A percentile compares a stretch with the other conserved stretches of the same genome.
Evolutionary conservation across 257 asterid species (phyloP).

Genomic region (Solanum phureja): DNA sequence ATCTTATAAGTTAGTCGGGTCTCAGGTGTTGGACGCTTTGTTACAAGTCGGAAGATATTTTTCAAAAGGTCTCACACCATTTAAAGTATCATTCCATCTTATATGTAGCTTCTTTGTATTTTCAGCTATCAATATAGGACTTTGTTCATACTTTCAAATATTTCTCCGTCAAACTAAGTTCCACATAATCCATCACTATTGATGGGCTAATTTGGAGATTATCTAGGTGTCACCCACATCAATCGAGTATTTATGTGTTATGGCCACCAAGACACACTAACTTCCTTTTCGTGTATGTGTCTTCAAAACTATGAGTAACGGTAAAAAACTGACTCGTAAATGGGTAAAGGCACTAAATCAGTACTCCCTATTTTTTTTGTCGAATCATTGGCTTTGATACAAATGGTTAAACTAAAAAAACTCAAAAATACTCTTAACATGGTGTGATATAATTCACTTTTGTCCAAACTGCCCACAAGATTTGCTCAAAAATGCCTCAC

Average conservation of each 20-base stretch:
- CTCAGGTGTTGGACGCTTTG: background rate
- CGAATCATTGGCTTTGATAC: background rate
- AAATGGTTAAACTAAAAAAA: background rate
- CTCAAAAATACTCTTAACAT: background rate
- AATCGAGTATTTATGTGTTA: background rate
- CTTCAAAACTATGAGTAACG: background rate
- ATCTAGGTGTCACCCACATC: background rate
- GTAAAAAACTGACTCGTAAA: background rate
- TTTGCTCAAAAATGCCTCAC: background rate
- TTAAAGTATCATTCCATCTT: too few relatives aligned
- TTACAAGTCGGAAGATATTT: background rate
- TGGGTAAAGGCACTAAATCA: background rate
- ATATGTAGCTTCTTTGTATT: too few relatives aligned
- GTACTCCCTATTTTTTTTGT: background rate
- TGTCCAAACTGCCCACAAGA: background rate
- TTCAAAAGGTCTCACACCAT: too few relatives aligned
- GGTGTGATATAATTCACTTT: background rate
- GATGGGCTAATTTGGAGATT: background rate
- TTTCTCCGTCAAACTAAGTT: too few relatives aligned
- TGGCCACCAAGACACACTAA: background rate
- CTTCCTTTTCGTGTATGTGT: too few relatives aligned
- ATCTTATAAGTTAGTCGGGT: background rate
- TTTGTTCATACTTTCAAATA: too few relatives aligned
- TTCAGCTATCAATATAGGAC: too few relatives aligned
- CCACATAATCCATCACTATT: background rate